phyloP scores from a whole-genome alignment of 1,139 yeast genomes.

The Taiozyma sp. region DNA sequence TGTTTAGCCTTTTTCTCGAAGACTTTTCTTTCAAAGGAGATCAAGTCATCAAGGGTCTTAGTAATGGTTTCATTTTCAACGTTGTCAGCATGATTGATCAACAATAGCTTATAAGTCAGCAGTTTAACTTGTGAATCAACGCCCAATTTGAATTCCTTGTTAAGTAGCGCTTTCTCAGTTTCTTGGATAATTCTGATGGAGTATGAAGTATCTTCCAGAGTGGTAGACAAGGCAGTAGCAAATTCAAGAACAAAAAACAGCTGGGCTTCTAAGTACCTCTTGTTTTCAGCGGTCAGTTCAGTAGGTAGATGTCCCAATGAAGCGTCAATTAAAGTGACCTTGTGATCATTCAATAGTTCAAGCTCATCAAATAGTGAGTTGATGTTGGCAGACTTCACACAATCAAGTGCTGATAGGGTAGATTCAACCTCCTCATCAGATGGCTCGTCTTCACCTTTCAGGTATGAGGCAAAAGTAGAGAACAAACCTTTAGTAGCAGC shows the following conservation, averaged over 20 bases:
- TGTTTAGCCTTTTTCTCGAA: constrained; percentile 41
- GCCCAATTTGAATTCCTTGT: constrained; percentile 6
- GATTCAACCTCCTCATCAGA: constrained; percentile 88
- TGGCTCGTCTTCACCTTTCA: constrained; percentile 94
- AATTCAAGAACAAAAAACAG: constrained; percentile 50
- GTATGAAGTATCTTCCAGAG: constrained; percentile 33
- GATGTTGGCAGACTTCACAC: constrained; percentile 41
- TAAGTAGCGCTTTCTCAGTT: constrained; percentile 7
- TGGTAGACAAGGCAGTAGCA: constrained; percentile 43
- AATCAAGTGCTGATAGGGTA: constrained; percentile 76
- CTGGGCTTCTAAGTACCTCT: constrained; percentile 49
- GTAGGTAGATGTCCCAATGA: constrained; percentile 27
- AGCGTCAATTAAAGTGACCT: constrained; percentile 15
- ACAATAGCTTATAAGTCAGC: constrained; percentile 17
- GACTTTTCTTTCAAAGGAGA: constrained; percentile 9
- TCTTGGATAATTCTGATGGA: constrained; percentile 1
- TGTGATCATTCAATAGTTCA: constrained; percentile 1
- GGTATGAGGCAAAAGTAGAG: constrained; percentile 85
- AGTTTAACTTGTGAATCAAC: constrained; percentile 15
- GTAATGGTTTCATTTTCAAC: constrained; percentile 1
- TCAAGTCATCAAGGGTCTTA: constrained; percentile 14
- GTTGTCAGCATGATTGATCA: constrained; percentile 4
- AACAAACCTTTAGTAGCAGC: constrained; percentile 68
- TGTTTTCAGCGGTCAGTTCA: constrained; percentile 26
- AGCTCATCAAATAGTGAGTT: constrained; percentile 12